These are phyloP conservation scores for Hamigera avellanea DNA, from an alignment of 495 filamentous ascomycete species.

Conservation along the genomic window DNA sequence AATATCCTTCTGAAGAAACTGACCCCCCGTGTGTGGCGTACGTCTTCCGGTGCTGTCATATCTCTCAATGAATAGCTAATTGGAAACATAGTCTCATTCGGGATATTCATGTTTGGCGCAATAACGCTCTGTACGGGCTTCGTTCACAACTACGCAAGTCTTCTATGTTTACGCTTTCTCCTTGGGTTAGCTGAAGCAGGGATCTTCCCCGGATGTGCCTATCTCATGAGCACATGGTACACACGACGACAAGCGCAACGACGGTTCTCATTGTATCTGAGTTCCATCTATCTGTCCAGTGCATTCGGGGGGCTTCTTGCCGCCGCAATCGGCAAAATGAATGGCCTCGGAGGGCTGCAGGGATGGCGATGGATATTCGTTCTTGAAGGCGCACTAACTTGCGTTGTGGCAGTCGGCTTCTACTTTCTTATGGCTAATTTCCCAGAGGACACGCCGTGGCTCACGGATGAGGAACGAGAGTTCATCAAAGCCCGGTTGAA, in stretches of 20 bases:
- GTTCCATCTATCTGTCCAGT: conserved; percentile 13
- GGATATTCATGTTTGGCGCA: conserved; percentile 22
- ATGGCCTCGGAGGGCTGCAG: conserved; percentile 32
- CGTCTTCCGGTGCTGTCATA: conserved; percentile 11
- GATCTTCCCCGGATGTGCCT: conserved; percentile 33
- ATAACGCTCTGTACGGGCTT: conserved; percentile 19
- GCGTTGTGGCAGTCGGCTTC: conserved; percentile 12
- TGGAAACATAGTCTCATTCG: conserved; percentile 10
- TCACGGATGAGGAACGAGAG: conserved; percentile 12
- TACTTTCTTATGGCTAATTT: conserved; percentile 23
- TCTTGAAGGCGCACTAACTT: conserved; percentile 30
- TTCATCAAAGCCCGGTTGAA: conserved; percentile 6
- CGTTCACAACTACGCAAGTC: conserved; percentile 6
- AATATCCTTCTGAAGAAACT: conserved; percentile 64
- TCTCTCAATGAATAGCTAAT: conserved; percentile 2
- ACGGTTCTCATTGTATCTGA: conserved; percentile 22
- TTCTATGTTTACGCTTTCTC: conserved; percentile 17
- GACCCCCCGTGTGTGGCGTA: conserved; percentile 48
- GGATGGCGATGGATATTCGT: conserved; percentile 62
- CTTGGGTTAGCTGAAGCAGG: conserved; percentile 27
- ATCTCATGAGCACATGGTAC: conserved; percentile 47
- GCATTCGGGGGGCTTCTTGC: conserved; percentile 26
- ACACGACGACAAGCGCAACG: conserved; percentile 18
- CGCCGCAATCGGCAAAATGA: conserved; percentile 26
- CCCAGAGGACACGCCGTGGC: conserved; percentile 18